Evolutionary conservation across 768 basidiomycete genomes (phyloP).

Genomic region (Lactarius hatsudake): DNA sequence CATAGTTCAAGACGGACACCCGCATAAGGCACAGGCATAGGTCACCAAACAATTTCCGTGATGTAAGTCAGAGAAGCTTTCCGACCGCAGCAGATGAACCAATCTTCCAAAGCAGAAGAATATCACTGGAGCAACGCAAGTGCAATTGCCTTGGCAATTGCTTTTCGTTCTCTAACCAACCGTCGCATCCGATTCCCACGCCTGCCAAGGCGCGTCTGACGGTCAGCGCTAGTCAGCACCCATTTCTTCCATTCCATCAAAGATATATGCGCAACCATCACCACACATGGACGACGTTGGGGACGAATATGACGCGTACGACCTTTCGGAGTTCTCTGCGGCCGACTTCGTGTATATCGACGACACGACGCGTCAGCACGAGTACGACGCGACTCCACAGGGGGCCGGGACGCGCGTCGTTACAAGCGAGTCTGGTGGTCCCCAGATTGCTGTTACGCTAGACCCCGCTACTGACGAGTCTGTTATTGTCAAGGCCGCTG

Average conservation of each 20-base stretch:
- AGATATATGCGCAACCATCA: neutral
- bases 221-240: neutral
- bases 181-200: neutral
- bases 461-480: conserved; percentile 19
- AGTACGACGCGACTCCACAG: neutral
- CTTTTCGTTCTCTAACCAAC: too few species aligned
- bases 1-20: neutral
- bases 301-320: conserved; percentile 28
- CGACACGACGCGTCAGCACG: conserved; percentile 7
- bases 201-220: neutral
- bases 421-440: conserved; percentile 22
- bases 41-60: neutral
- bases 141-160: too few species aligned
- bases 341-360: conserved; percentile 23
- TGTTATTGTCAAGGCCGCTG: conserved; percentile 18
- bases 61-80: neutral
- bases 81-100: neutral
- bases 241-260: neutral
- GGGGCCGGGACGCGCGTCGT: neutral
- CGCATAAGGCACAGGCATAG: neutral
- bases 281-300: conserved; percentile 7
- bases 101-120: too few species aligned
- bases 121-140: too few species aligned
- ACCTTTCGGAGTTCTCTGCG: conserved; percentile 27
- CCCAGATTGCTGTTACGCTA: conserved; percentile 18